Conservation (phyloP, 2,329 filamentous ascomycete species). For the Colletotrichum sp. region DNA sequence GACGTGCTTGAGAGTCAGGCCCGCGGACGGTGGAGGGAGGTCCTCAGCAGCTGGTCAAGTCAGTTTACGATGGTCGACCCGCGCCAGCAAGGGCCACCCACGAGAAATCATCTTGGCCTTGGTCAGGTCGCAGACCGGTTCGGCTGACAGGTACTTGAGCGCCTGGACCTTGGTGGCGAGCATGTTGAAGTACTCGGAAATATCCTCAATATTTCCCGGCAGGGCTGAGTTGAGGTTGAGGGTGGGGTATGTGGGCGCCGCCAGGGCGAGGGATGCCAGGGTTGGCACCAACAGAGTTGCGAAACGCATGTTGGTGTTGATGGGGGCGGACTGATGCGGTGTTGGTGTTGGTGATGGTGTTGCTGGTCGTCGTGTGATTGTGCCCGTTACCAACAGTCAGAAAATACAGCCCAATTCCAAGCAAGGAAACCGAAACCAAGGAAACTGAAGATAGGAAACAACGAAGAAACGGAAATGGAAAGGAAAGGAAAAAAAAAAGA, state of each 20-base stretch:
- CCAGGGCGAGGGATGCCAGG: slow-evolving; percentile 48
- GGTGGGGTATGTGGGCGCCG: slow-evolving; percentile 52
- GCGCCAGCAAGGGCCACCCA: slow-evolving; percentile 32
- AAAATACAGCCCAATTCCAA: neutral
- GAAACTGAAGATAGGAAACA: slow-evolving; percentile 8
- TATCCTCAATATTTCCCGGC: slow-evolving; percentile 43
- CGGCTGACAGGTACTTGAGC: slow-evolving; percentile 42
- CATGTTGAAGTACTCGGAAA: slow-evolving; percentile 67
- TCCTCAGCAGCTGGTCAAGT: slow-evolving; percentile 54
- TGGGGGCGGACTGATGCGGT: neutral
- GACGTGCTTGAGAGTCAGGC: slow-evolving; percentile 74
- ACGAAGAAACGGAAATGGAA: slow-evolving; percentile 18
- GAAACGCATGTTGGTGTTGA: slow-evolving; percentile 50
- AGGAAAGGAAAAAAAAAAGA: slow-evolving; percentile 21
- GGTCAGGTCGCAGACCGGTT: slow-evolving; percentile 59
- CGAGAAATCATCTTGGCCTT: slow-evolving; percentile 55
- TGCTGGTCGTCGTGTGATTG: neutral
- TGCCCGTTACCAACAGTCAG: neutral
- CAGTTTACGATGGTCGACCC: slow-evolving; percentile 19
- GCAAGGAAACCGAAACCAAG: slow-evolving; percentile 1
- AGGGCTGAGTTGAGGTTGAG: slow-evolving; percentile 40
- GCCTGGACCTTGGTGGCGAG: slow-evolving; percentile 60
- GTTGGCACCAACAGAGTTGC: slow-evolving; percentile 52
- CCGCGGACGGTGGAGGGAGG: slow-evolving; percentile 65
- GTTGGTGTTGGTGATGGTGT: neutral